Conservation (phyloP, 805 yeast species). For the Starmerella apis region DNA sequence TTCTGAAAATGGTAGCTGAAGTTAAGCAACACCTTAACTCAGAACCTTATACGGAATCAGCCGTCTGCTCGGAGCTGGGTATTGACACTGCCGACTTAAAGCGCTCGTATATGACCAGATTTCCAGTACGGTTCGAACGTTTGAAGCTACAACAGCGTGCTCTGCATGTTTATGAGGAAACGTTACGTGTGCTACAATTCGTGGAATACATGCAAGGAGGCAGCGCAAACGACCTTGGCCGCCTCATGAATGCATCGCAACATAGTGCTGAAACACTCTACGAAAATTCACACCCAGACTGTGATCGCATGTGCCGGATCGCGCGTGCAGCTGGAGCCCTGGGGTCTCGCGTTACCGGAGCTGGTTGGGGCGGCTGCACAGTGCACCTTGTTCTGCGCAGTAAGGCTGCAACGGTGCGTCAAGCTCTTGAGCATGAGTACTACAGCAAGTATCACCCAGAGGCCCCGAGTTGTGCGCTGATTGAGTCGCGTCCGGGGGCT, state of each 20-base stretch:
- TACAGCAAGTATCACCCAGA: slow-evolving; percentile 42
- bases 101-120: slow-evolving; percentile 39
- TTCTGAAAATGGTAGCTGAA: slow-evolving; percentile 36
- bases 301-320: slow-evolving; percentile 44
- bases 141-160: slow-evolving; percentile 50
- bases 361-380: slow-evolving; percentile 69
- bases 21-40: slow-evolving; percentile 37
- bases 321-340: slow-evolving; percentile 47
- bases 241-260: slow-evolving; percentile 51
- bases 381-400: slow-evolving; percentile 50
- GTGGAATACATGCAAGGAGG: slow-evolving; percentile 33
- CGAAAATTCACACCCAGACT: slow-evolving; percentile 48
- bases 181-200: slow-evolving; percentile 47
- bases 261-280: slow-evolving; percentile 39
- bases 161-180: slow-evolving; percentile 53
- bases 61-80: slow-evolving; percentile 39
- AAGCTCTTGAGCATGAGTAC: slow-evolving; percentile 42
- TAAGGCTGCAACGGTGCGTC: slow-evolving; percentile 33
- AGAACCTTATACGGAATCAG: slow-evolving; percentile 43
- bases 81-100: slow-evolving; percentile 37
- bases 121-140: slow-evolving; percentile 48
- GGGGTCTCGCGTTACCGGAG: slow-evolving; percentile 68
- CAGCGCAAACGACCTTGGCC: slow-evolving; percentile 34
- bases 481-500: slow-evolving; percentile 22
- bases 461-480: slow-evolving; percentile 34